Conservation (phyloP, 176 grass and related monocot species). For the Dendrocalamus sinicus region DNA sequence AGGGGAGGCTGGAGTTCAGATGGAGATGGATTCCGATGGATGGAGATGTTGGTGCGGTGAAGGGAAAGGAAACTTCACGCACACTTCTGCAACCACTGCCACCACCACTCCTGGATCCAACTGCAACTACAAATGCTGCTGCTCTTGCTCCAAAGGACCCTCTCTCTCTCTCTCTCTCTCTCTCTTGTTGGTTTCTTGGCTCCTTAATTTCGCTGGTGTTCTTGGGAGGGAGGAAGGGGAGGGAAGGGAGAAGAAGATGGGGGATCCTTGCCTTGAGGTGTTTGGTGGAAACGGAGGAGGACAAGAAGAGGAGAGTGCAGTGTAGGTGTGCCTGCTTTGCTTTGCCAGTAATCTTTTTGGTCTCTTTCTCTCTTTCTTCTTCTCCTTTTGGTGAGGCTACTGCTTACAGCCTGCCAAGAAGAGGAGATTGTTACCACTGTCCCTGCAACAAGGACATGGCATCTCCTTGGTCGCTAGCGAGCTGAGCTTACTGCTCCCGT, state of each 20-base stretch:
- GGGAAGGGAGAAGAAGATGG: neutral
- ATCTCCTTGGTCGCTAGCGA: constrained; percentile 59
- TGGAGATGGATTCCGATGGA: constrained; percentile 43
- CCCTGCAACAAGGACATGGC: constrained; percentile 68
- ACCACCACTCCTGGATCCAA: constrained; percentile 29
- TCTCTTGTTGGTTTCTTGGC: neutral
- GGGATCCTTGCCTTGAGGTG: neutral
- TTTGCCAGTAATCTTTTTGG: constrained; percentile 18
- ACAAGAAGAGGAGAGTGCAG: neutral
- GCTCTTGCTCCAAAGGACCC: constrained; percentile 8
- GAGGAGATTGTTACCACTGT: constrained; percentile 36
- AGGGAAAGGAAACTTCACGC: constrained; percentile 42
- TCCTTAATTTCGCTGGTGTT: neutral
- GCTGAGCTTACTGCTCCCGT: neutral
- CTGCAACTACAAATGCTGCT: constrained; percentile 53
- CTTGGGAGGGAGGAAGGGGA: neutral
- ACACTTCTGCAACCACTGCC: constrained; percentile 54
- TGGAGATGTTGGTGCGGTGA: constrained; percentile 45
- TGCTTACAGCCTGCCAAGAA: neutral
- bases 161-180: too few relatives aligned
- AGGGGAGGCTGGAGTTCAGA: constrained; percentile 25
- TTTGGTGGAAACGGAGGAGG: constrained; percentile 53
- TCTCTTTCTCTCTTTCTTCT: neutral
- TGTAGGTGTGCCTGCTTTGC: constrained; percentile 31
- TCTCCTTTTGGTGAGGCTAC: constrained; percentile 23